Evolutionary conservation across 2,329 filamentous ascomycete species (phyloP), one percentile per base, ranked within the genome.

Genomic region (Monosporascus sp.): DNA sequence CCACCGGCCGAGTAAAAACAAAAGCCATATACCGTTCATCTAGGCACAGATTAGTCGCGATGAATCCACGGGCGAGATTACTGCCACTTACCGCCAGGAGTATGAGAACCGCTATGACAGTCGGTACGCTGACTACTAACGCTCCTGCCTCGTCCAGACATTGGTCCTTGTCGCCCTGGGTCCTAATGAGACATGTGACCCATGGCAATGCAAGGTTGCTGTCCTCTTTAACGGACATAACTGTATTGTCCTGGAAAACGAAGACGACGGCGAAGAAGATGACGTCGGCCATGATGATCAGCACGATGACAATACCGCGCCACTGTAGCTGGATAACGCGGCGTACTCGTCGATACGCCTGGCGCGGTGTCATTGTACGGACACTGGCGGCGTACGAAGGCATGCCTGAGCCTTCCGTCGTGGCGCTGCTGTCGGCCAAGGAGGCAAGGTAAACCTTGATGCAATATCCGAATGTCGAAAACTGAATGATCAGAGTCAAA

Each of bases 251-350:
- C 65, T 96, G 82, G 67, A 90, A 89, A 48, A 97, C 87, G 67
- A 97, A 97, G 51, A 96, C 81, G 46, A 96, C 78, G 2, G 92
- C 87, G 71, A 97, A 97, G 78, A 96, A 96, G 63, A 97, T 85
- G 57, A 97, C 90, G 67, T 97, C 92, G 55, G 84, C 82, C 53
- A 97, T 82, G 61, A 97, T 96, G 67, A 97, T 87, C 50, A 95
- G 76, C 15, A 97, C 91, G 55, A 97, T 89, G 44, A 85, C 83
- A 55, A 97, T 93, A 45, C 92, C 93, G 61, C 93, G 83, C 94
- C 94, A 99, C 70, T 99, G 94, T 4, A 97, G 82, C 67, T 89
- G 84, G 38, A 99, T 81, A 18, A 97, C 91, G 60, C 91, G 87
- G 58, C 85, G 85, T 38, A 99, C 83, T 62, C 94, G 85, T 58